Percentiles rank a stretch among this genome's conserved stretches.
phyloP scores from a whole-genome alignment of 2,329 filamentous ascomycete genomes.

The Penicillium sp. region DNA sequence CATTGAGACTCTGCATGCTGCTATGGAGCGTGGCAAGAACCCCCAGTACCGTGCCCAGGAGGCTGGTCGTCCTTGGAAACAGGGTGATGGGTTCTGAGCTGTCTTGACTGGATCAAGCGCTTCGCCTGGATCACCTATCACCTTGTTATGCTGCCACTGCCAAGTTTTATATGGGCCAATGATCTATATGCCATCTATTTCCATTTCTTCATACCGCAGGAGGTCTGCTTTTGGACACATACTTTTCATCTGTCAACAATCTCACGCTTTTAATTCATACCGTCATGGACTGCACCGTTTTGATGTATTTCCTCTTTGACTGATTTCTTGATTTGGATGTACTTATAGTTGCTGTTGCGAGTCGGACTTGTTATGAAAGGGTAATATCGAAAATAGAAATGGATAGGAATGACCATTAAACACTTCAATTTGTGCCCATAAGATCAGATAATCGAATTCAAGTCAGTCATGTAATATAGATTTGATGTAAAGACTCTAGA shows the following conservation, averaged over 20 bases:
- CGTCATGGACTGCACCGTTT: neutral
- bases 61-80: slow-evolving; percentile 47
- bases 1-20: slow-evolving; percentile 36
- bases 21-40: slow-evolving; percentile 45
- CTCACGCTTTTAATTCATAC: neutral
- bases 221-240: neutral
- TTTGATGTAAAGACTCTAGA: neutral
- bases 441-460: too few species aligned
- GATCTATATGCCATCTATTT: slow-evolving; percentile 4
- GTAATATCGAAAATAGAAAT: neutral
- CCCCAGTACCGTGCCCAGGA: slow-evolving; percentile 46
- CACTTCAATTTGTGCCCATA: neutral
- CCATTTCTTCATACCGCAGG: neutral
- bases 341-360: neutral
- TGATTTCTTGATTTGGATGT: neutral
- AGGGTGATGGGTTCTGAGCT: slow-evolving; percentile 47
- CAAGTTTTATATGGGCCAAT: neutral
- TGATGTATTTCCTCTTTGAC: neutral
- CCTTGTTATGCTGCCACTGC: too few species aligned
- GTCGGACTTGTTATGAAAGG: neutral
- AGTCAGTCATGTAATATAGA: neutral
- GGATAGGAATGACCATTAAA: neutral
- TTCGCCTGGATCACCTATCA: accelerated
- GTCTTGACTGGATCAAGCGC: slow-evolving; percentile 1
- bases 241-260: neutral